Evolutionary conservation across 345 rosid genomes (phyloP), one percentile per base, ranked within the genome.

Genomic region (Limnanthes douglasii): DNA sequence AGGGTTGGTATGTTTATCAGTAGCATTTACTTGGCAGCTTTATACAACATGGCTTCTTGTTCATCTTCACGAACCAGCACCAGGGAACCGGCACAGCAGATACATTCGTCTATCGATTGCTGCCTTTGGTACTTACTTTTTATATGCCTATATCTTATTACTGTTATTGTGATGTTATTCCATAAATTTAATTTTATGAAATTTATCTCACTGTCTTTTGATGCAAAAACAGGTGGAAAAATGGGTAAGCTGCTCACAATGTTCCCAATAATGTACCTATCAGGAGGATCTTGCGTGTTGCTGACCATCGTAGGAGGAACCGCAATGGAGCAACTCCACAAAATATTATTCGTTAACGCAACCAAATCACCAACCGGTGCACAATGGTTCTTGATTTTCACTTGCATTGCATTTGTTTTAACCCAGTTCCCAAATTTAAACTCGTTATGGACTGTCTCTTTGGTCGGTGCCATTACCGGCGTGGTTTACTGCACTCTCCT

Each of bases 1-100:
- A 86, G 97, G 97, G 7, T 37, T 74, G 13, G 53, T 70, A 48
- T 19, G 32, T 17, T 50, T 83, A 55, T 63, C 73, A 2, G 5
- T 54, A n/a, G 73, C 65, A 17, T 83, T 83, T 52, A 37, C 59
- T 29, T 83, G 97, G 95, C 90, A 88, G 37, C 72, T 88, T 0
- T 88, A 83, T 54, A 83, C 75, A 0, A 59, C 69, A 2, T 71
- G 69, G 64, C 32, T 73, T 27, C 65, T 83, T 11, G 88, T 88
- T 6, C 75, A 79, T 16, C 95, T 88, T 31, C 97, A 88, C 54
- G 95, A 88, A 59, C 33, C 57, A 0, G 78, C 65, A 29, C 43
- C 36, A 0, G 75, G 93, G 17, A 39, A 48, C 42, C 86, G 94
- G 31, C 69, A 64, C 35, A 72, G 97, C 34, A 41, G 93, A 70